Conservation (phyloP, 257 asterid species). For the Forsythia viridissima region DNA sequence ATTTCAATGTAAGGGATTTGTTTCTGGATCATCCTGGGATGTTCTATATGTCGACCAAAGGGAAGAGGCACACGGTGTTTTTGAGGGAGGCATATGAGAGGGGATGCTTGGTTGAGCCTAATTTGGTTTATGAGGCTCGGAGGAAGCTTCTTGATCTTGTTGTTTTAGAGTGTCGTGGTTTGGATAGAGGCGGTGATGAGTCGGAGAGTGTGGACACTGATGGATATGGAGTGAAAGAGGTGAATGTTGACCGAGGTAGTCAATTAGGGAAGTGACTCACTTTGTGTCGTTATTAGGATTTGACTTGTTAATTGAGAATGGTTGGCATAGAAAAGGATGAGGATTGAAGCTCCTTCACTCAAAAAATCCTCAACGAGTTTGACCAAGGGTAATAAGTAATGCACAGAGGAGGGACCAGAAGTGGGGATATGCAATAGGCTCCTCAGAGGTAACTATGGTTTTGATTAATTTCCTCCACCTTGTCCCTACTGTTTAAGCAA, state of each 20-base stretch:
- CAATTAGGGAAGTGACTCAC: background rate
- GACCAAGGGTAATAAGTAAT: background rate
- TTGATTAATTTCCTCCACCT: background rate
- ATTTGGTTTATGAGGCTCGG: constrained; percentile 72
- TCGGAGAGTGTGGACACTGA: constrained; percentile 34
- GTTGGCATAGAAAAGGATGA: background rate
- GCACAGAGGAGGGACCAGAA: background rate
- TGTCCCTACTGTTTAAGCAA: background rate
- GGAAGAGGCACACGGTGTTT: constrained; percentile 77
- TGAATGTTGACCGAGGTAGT: constrained; percentile 30
- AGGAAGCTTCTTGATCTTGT: constrained; percentile 85
- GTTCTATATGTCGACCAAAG: constrained; percentile 85
- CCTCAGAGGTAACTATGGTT: constrained; percentile 20
- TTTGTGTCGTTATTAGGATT: too few relatives aligned
- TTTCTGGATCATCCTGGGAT: constrained; percentile 89
- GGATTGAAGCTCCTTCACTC: background rate
- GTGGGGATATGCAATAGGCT: constrained; percentile 8
- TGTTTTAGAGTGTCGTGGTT: constrained; percentile 71
- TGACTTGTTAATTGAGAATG: background rate
- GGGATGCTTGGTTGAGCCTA: constrained; percentile 79
- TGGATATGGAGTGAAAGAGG: constrained; percentile 34
- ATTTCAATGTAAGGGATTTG: constrained; percentile 77
- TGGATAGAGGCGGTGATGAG: constrained; percentile 37
- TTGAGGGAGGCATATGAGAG: constrained; percentile 87
- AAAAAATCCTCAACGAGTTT: background rate